Percentiles rank a stretch among this genome's conserved stretches.
phyloP scores from a whole-genome alignment of 495 filamentous ascomycete genomes.

The Ramalina intermedia region DNA sequence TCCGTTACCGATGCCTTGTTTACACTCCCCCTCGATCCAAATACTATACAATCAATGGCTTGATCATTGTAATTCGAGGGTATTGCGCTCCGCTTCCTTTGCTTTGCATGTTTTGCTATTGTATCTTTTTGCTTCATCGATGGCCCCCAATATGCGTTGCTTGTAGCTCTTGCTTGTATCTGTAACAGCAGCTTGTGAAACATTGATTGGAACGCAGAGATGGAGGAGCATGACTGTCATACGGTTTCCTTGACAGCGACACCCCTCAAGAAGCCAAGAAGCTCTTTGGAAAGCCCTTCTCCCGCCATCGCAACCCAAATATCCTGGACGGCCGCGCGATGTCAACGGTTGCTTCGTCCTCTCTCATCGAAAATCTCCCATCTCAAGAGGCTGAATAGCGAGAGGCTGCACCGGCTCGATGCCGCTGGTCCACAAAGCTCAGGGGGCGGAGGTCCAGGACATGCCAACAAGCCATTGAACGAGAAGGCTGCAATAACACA shows the following conservation, averaged over 20 bases:
- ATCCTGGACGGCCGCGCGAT: conserved; percentile 42
- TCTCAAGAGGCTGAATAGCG: conserved; percentile 27
- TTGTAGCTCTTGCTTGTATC: conserved; percentile 1
- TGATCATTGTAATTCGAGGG: no score
- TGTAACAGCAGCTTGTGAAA: neutral
- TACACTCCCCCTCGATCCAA: no score
- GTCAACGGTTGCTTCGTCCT: conserved; percentile 40
- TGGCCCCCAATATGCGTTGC: neutral
- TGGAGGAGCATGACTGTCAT: neutral
- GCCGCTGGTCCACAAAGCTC: neutral
- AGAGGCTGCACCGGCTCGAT: neutral
- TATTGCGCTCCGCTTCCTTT: no score
- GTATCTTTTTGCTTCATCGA: no score
- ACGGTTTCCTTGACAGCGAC: neutral
- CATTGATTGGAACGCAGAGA: neutral
- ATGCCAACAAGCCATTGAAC: neutral
- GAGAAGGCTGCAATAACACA: neutral
- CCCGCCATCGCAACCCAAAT: neutral
- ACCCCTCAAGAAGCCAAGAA: neutral
- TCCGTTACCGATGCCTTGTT: no score
- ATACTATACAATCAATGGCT: no score
- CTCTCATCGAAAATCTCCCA: conserved; percentile 36
- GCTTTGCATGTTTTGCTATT: no score
- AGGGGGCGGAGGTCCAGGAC: neutral
- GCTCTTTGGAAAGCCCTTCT: neutral